A percentile compares a stretch with the other conserved stretches of the same genome.
phyloP scores from a whole-genome alignment of 1,139 yeast species.

The Blastobotrys apis region DNA sequence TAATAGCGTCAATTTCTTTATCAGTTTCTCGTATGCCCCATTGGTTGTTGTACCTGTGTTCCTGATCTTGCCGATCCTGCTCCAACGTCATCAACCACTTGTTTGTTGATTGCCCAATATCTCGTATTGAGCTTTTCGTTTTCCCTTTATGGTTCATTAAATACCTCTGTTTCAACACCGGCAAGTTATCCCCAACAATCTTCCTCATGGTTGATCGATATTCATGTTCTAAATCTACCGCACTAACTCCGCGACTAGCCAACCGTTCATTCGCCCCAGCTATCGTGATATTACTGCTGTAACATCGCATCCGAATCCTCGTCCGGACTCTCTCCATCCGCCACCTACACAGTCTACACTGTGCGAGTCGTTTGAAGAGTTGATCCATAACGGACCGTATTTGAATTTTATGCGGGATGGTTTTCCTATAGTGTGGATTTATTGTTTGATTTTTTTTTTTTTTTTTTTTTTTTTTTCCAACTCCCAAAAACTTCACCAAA shows the following conservation, averaged over 20 bases:
- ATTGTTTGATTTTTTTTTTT: no score
- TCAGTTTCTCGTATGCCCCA: neutral
- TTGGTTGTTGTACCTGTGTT: no score
- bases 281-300: neutral
- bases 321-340: constrained; percentile 1
- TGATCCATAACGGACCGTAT: constrained; percentile 8
- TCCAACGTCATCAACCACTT: no score
- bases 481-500: constrained; percentile 1
- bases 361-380: constrained; percentile 8
- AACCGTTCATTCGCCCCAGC: neutral
- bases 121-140: no score
- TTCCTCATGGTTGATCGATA: constrained; percentile 14
- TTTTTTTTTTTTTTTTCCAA: neutral
- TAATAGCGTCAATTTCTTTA: constrained; percentile 4
- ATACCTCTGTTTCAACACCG: neutral
- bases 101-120: no score
- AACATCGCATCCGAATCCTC: neutral
- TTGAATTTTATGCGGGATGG: no score
- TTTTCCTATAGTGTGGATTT: no score
- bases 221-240: constrained; percentile 8
- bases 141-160: no score
- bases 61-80: no score
- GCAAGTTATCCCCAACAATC: constrained; percentile 13
- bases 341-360: constrained; percentile 7
- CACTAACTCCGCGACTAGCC: neutral